Evolutionary conservation across 2,329 filamentous ascomycete species (phyloP), one percentile per base, ranked within the genome.

Genomic region (Monosporascus sp.): DNA sequence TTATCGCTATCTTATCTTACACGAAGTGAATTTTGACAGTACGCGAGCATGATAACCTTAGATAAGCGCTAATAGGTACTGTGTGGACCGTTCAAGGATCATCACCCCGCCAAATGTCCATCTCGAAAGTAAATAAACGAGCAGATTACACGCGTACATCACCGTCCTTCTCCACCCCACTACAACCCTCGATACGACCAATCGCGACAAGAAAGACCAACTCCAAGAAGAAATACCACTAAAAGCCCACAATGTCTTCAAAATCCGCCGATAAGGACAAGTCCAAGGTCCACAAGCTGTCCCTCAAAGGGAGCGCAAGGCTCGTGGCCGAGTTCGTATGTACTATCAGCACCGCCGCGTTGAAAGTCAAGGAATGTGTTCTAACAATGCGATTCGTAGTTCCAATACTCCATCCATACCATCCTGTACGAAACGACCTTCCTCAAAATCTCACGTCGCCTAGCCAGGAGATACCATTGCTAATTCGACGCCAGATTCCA

Each of bases 361-460:
- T 3, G 31, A 11, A 35, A 4, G 31, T 14, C 31, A 44, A 49
- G 38, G 24, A 14, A 44, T 5, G 20, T 44, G 18, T 18, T 15
- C 41, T 44, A 46, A 46, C 24, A n/a, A 41, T 22, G 41, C 37
- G 11, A 38, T 39, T 18, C 31, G 7, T 64, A 89, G 83, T 99
- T 99, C 68, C 91, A 99, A 78, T 99, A 96, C 72, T 97, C 90
- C 1, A 97, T 97, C 68, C 94, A 99, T 67, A 95, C 92, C 0
- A 97, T 99, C 54, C 79, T 99, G 84, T 94, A 80, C 64, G 83
- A 64, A 37, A 45, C 52, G 15, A 48, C 54, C 38, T 52, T 31
- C 3, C 6, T 22, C 2, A 11, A 37, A 6, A 2, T 5, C n/a
- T 8, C 14, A 31, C 6, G 17, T 7, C 24, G 17, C 20, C 7